phyloP scores from a whole-genome alignment of 768 basidiomycete genomes.

The Boletus barrowsii region DNA sequence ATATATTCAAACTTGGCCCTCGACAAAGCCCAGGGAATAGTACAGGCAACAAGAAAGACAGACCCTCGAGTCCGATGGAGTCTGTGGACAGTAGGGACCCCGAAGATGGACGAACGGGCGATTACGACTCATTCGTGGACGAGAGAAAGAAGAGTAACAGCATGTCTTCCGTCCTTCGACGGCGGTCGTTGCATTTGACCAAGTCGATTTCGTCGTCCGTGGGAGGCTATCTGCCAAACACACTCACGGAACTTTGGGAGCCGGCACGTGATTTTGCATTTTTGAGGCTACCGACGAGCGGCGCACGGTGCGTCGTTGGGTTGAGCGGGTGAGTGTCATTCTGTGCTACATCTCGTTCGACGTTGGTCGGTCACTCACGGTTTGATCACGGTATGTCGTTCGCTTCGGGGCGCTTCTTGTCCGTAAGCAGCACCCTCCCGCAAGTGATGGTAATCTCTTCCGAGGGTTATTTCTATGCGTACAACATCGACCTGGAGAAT shows the following conservation, averaged over 20 bases:
- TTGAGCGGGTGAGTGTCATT: constrained; percentile 70
- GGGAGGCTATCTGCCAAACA: constrained; percentile 83
- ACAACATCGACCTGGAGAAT: constrained; percentile 92
- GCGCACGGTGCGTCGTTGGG: constrained; percentile 84
- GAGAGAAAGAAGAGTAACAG: constrained; percentile 60
- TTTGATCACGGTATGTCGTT: background rate
- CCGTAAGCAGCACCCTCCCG: constrained; percentile 68
- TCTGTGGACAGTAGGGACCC: constrained; percentile 63
- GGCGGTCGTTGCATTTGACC: constrained; percentile 72
- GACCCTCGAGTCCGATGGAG: constrained; percentile 57
- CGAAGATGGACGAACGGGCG: constrained; percentile 54
- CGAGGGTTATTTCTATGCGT: constrained; percentile 94
- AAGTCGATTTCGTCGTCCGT: constrained; percentile 74
- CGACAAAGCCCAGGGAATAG: constrained; percentile 25
- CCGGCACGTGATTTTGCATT: constrained; percentile 93
- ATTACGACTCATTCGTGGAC: constrained; percentile 85
- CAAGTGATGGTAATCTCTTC: constrained; percentile 97
- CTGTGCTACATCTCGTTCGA: background rate
- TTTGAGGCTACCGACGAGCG: constrained; percentile 73
- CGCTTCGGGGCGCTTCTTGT: background rate
- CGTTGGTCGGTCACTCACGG: background rate
- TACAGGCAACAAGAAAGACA: constrained; percentile 22
- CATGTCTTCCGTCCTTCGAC: constrained; percentile 62
- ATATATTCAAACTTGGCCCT: constrained; percentile 86
- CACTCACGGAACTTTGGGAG: constrained; percentile 95